A percentile compares a stretch with the other conserved stretches of the same genome.
Evolutionary conservation across 2,329 filamentous ascomycete species (phyloP).

Genomic region (Cladosporium colombiae): DNA sequence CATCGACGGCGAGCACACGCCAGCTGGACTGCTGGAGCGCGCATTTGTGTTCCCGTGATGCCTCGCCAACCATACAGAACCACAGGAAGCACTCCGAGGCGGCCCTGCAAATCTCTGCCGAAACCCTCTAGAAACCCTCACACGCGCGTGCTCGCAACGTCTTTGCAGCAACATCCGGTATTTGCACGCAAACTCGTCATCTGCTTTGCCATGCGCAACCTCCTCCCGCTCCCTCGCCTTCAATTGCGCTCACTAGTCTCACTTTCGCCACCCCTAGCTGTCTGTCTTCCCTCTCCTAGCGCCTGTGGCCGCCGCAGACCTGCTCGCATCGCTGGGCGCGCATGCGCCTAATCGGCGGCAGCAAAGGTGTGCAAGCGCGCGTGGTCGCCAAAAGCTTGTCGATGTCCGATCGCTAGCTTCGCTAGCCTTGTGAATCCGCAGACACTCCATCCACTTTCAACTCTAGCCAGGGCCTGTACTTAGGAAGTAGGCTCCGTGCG

Average conservation of each 20-base stretch:
- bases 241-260: background rate
- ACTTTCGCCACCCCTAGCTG: background rate
- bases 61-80: background rate
- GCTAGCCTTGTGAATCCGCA: constrained; percentile 7
- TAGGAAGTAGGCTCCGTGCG: background rate
- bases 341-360: background rate
- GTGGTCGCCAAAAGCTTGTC: background rate
- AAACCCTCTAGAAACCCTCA: background rate
- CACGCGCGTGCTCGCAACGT: background rate
- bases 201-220: background rate
- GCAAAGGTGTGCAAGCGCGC: background rate
- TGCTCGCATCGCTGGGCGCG: background rate
- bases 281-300: background rate
- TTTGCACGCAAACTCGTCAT: constrained; percentile 8
- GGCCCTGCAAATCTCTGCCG: constrained; percentile 7
- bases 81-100: background rate
- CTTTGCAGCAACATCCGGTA: background rate
- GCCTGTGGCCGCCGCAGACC: background rate
- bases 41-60: background rate
- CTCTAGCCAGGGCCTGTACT: background rate
- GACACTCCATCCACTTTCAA: background rate
- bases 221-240: background rate
- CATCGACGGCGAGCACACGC: background rate
- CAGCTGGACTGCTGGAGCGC: background rate
- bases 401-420: background rate